These are phyloP conservation scores for Aspergillus oerlinghausenensis DNA, from an alignment of 2,329 filamentous ascomycete genomes.

Conservation along the genomic window DNA sequence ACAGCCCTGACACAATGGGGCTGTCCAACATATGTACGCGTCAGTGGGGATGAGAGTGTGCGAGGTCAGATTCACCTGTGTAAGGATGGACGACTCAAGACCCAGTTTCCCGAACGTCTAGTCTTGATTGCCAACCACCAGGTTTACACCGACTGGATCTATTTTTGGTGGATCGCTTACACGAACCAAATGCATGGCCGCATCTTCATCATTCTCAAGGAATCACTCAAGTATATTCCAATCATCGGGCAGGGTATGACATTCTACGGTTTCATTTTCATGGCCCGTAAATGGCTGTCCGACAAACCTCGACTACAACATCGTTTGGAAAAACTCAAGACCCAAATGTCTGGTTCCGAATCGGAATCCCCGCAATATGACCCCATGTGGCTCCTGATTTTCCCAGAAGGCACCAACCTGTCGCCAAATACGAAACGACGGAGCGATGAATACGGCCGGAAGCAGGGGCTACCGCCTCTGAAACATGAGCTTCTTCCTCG, in stretches of 20 bases:
- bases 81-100: slow-evolving; percentile 54
- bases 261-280: slow-evolving; percentile 64
- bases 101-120: slow-evolving; percentile 57
- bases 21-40: slow-evolving; percentile 57
- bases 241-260: slow-evolving; percentile 60
- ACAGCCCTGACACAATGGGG: slow-evolving; percentile 61
- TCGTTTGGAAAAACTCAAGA: slow-evolving; percentile 54
- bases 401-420: slow-evolving; percentile 62
- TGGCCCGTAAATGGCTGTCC: slow-evolving; percentile 58
- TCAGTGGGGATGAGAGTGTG: slow-evolving; percentile 59
- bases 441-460: slow-evolving; percentile 54
- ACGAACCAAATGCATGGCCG: slow-evolving; percentile 62
- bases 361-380: slow-evolving; percentile 45
- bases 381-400: slow-evolving; percentile 65
- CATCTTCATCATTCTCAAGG: slow-evolving; percentile 64
- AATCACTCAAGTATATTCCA: slow-evolving; percentile 60
- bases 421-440: slow-evolving; percentile 52
- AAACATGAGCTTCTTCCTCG: slow-evolving; percentile 58
- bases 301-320: slow-evolving; percentile 57
- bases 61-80: slow-evolving; percentile 54
- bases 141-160: slow-evolving; percentile 66
- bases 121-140: slow-evolving; percentile 63
- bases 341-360: slow-evolving; percentile 45
- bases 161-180: slow-evolving; percentile 65
- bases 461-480: slow-evolving; percentile 54